These are phyloP conservation scores for Sporisorium reilianum DNA, from an alignment of 1,284 basidiomycete species.

Conservation along the genomic window DNA sequence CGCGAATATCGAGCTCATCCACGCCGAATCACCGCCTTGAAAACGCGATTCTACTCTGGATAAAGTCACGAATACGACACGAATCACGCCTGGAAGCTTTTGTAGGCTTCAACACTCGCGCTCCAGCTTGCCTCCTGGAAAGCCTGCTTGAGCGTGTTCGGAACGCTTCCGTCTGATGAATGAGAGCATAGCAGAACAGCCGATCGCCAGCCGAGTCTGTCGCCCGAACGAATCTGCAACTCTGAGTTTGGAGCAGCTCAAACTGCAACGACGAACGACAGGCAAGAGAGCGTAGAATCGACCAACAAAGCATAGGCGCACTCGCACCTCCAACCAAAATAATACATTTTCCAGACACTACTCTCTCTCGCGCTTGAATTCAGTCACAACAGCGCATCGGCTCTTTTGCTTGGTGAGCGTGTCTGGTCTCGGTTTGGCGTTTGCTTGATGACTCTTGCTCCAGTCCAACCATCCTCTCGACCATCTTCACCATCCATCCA, in stretches of 20 bases:
- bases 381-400: conserved; percentile 23
- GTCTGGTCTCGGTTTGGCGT: conserved; percentile 18
- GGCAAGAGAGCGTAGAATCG: conserved; percentile 43
- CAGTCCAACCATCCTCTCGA: background rate
- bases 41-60: background rate
- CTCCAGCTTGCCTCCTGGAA: background rate
- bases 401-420: conserved; percentile 14
- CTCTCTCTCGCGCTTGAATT: background rate
- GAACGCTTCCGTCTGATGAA: background rate
- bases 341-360: background rate
- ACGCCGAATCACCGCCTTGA: background rate
- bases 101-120: conserved; percentile 14
- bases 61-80: conserved; percentile 33
- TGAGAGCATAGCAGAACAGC: background rate
- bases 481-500: conserved; percentile 5
- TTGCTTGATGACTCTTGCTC: background rate
- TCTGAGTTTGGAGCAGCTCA: no score
- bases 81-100: no score
- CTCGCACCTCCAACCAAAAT: background rate
- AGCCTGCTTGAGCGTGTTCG: background rate
- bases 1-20: background rate
- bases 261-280: no score
- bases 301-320: conserved; percentile 38
- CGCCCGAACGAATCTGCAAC: no score
- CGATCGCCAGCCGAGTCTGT: no score